Base-by-base conservation (phyloP, 2,329 filamentous ascomycete genomes). In the Monascus ruber region DNA sequence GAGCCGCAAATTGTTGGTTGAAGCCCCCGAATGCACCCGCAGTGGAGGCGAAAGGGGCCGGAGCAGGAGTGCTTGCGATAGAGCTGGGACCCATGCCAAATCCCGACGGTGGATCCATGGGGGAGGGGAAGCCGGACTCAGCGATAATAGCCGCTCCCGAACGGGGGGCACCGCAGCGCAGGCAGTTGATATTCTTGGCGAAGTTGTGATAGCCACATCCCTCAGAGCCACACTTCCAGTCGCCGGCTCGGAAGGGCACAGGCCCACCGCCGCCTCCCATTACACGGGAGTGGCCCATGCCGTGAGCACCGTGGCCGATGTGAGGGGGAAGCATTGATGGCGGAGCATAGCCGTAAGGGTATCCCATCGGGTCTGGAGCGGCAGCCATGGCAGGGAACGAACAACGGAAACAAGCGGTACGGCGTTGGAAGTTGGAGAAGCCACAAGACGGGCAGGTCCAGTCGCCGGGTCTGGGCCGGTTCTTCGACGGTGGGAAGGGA, bases 131-230 rank as follows among this genome's bases (percentile, higher is more conserved):
- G 33, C 85, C 85, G 31, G 87, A 89, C 62, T 96, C 91, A 26
- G 89, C 89, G 42, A 96, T 86, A 37, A 98, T 85, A 10, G 89
- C 88, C 42, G 91, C 91, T 46, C 85, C 86, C 44, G 89, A 89
- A 53, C 91, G 85, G 62, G 87, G 93, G 38, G 89, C 91, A 61
- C 91, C 91, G 59, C 91, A 98, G 43, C 91, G 85, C 46, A 98
- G 77, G 65, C 91, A 98, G 66, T 86, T 94, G 42, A 96, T 89
- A 55, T 98, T 98, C 77, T 98, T 98, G 45, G 91, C 91, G 60
- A 98, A 98, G 70, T 98, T 98, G 72, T 98, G 91, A 65, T 98
- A 98, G 42, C 85, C 86, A 61, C 91, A 98, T 31, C 88, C 87
- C 58, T 98, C 91, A 48, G 91, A 91, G 41, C 91, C 91, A 58